A percentile compares a stretch with the other conserved stretches of the same genome.
phyloP scores from a whole-genome alignment of 495 filamentous ascomycete species.

The Patellaria atrata region DNA sequence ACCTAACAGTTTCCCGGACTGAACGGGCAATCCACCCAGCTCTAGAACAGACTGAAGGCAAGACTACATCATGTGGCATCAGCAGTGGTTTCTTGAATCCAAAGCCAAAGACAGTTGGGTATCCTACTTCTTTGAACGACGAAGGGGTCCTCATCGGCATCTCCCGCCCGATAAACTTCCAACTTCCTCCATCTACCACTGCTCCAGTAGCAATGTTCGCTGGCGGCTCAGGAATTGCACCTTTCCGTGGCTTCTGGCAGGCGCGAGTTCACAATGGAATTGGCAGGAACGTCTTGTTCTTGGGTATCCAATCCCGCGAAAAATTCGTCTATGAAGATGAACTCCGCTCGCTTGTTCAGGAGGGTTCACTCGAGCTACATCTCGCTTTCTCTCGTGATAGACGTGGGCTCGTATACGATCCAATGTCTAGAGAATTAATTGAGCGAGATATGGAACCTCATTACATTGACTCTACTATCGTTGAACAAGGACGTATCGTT shows the following conservation, averaged over 20 bases:
- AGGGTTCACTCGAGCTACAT: slow-evolving; percentile 36
- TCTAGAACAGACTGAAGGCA: slow-evolving; percentile 8
- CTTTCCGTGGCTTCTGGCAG: slow-evolving; percentile 38
- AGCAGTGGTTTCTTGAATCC: slow-evolving; percentile 38
- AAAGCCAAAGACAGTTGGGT: too few species aligned
- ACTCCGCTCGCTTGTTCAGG: slow-evolving; percentile 31
- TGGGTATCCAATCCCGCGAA: slow-evolving; percentile 36
- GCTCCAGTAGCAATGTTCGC: slow-evolving; percentile 37
- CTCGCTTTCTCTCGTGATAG: slow-evolving; percentile 36
- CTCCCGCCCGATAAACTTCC: slow-evolving; percentile 36
- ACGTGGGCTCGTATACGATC: slow-evolving; percentile 33
- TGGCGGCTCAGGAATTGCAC: slow-evolving; percentile 37
- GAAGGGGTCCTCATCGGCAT: slow-evolving; percentile 34
- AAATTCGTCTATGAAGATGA: slow-evolving; percentile 39
- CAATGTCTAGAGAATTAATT: slow-evolving; percentile 26
- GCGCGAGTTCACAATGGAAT: slow-evolving; percentile 25
- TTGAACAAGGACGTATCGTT: slow-evolving; percentile 33
- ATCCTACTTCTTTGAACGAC: slow-evolving; percentile 15
- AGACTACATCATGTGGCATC: slow-evolving; percentile 22
- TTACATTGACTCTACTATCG: slow-evolving; percentile 36
- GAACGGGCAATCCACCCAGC: slow-evolving; percentile 21
- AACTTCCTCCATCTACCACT: slow-evolving; percentile 32
- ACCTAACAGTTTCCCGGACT: slow-evolving; percentile 34
- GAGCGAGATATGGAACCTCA: slow-evolving; percentile 35
- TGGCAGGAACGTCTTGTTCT: slow-evolving; percentile 35